Base-by-base conservation (phyloP, 1,284 basidiomycete genomes). In the Cerioporus squamosus region DNA sequence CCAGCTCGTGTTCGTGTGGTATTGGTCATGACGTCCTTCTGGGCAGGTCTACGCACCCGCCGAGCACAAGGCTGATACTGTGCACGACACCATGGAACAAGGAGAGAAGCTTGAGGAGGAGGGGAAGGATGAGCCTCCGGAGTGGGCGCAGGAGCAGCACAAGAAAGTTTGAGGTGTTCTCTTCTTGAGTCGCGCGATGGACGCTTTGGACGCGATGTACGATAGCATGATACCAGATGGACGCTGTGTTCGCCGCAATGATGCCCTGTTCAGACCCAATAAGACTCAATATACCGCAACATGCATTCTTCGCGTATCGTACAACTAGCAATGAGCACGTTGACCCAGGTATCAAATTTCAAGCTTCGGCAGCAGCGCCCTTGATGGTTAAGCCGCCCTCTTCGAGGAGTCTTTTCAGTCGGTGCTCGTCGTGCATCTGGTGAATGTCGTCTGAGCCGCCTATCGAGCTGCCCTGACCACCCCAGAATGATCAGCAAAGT, bases 361-460 rank as follows among this genome's bases (percentile, higher is more conserved):
- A 40, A 22, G 40, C n/a, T 14, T 18, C 18, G 29, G 36, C 22
- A 1, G 31, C 36, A n/a, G 55, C 31, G 15, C 52, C 49, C 20
- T 55, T 55, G 3, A 79, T 73, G n/a, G 57, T 69, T 15, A 78
- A 68, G 17, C 82, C 81, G 18, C 74, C 79, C 17, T 75, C 71
- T 62, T 81, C 74, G 14, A 88, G 70, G 36, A 82, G 61, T 6
- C 65, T 68, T 45, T 70, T 74, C 31, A 91, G 74, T 18, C 73
- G 68, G 20, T 80, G 77, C 14, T 75, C 74, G 8, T 72, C 69
- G 65, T 89, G 84, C 44, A 90, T 69, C 12, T 66, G 66, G 3
- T 78, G 74, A 15, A 94, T 71, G 29, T 87, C 79, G 64, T 92
- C 91, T 3, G 82, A 87, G 17, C 92, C 91, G 10, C 93, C 93